Base-by-base conservation (phyloP, 2,329 filamentous ascomycete genomes). In the Aspergillus bombycis region DNA sequence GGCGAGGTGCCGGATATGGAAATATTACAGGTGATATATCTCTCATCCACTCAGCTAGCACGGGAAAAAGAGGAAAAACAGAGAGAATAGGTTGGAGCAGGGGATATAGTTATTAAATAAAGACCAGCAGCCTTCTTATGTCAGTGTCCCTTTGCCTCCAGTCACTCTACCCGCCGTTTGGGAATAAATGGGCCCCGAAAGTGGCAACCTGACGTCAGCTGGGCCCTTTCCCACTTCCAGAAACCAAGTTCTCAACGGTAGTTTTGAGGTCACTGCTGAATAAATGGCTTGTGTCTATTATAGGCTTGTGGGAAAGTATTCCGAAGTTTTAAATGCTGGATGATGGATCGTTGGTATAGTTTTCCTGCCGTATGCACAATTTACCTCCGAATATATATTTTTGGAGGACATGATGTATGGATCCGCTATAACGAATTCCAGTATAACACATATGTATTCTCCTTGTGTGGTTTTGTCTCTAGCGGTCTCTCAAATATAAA, bases 201-300 rank as follows among this genome's bases (percentile, higher is more conserved):
- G 52, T 54, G 52, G 52, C 52, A 36, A 54, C 19, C 52, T 54
- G 52, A 54, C 52, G 52, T 54, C 52, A 54, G 52, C 6, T 53
- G 30, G 50, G 50, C 5, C 11, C 21, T 7, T 52, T 34, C 16
- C 30, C 30, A 23, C 30, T 14, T 54, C 52, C 52, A 54, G 52
- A 26, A 36, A 54, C 52, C 52, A 54, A 53, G 52, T 54, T 54
- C 19, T 36, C 19, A 30, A 30, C 26, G 58, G 23, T 32, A 6
- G 38, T 63, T 63, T 54, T 54, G 52, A 54, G 52, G 52, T 54
- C 52, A 54, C 32, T 21, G 14, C 7, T 19, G 9, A 50, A 50
- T 28, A 48, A 3, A 48, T 8, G 21, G 45, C 11, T 28, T 23
- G 21, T 14, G 43, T 46, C 6, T 11, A 26, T 16, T 26, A 9